phyloP scores from a whole-genome alignment of 805 yeast genomes.

The Zygosaccharomyces bisporus region DNA sequence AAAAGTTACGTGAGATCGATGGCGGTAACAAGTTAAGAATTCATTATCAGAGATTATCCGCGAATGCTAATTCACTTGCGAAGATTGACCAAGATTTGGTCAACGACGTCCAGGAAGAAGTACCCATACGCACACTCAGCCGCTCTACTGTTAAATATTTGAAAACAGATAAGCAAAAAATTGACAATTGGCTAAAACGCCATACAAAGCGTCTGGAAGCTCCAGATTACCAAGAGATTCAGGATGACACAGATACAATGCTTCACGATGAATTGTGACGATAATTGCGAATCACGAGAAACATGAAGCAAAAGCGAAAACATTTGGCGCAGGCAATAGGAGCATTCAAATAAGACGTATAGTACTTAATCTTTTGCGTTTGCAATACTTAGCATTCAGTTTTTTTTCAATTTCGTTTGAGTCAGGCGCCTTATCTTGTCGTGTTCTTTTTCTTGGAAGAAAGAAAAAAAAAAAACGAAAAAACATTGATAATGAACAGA shows the following conservation, averaged over 20 bases:
- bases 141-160: conserved; percentile 3
- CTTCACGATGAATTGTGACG: conserved; percentile 3
- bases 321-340: too few species aligned
- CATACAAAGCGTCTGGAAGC: neutral
- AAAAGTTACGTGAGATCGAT: conserved; percentile 53
- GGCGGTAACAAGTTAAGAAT: conserved; percentile 81
- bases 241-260: neutral
- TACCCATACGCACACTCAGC: conserved; percentile 33
- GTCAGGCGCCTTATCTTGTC: neutral
- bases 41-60: conserved; percentile 78
- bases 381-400: neutral
- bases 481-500: neutral
- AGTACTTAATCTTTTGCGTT: neutral
- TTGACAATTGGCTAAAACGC: neutral
- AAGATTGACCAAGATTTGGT: conserved; percentile 91
- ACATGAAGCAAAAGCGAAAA: too few species aligned
- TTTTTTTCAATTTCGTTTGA: neutral
- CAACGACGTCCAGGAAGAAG: conserved; percentile 68
- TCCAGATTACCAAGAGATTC: neutral
- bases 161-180: neutral
- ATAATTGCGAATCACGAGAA: neutral
- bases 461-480: neutral
- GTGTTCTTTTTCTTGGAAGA: neutral
- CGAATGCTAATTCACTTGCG: conserved; percentile 73
- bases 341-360: too few species aligned